phyloP scores from a whole-genome alignment of 2,329 filamentous ascomycete species.

The Pyrenophora tritici-repentis region DNA sequence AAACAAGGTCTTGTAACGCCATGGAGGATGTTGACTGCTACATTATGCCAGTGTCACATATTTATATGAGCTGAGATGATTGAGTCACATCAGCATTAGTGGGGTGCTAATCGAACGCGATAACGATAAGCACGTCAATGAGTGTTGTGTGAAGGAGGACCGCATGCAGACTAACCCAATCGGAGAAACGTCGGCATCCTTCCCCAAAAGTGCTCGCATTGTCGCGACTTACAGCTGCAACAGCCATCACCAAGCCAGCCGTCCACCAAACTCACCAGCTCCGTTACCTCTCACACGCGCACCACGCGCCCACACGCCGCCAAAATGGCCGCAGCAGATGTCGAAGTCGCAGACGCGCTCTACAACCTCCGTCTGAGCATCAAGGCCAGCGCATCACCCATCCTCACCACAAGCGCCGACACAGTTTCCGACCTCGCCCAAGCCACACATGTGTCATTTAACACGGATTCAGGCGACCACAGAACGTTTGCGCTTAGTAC shows the following conservation, averaged over 20 bases:
- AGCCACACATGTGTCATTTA: constrained; percentile 66
- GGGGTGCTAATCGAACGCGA: constrained; percentile 13
- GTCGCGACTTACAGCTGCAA: constrained; percentile 8
- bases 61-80: constrained; percentile 13
- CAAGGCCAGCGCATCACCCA: constrained; percentile 68
- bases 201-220: constrained; percentile 19
- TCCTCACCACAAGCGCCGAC: constrained; percentile 74
- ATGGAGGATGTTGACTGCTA: constrained; percentile 3
- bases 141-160: not conserved
- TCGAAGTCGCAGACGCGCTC: constrained; percentile 67
- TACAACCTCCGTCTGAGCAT: constrained; percentile 84
- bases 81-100: constrained; percentile 15
- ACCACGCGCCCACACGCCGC: constrained; percentile 15
- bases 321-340: constrained; percentile 34
- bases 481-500: constrained; percentile 70
- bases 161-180: constrained; percentile 6
- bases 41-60: not conserved
- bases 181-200: constrained; percentile 16
- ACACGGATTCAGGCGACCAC: constrained; percentile 60
- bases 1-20: constrained; percentile 9
- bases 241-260: constrained; percentile 3
- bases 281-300: constrained; percentile 6
- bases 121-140: not conserved
- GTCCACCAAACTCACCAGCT: not conserved
- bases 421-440: constrained; percentile 65